Conservation (phyloP, 768 basidiomycete species). For the Serpula lacrymans region DNA sequence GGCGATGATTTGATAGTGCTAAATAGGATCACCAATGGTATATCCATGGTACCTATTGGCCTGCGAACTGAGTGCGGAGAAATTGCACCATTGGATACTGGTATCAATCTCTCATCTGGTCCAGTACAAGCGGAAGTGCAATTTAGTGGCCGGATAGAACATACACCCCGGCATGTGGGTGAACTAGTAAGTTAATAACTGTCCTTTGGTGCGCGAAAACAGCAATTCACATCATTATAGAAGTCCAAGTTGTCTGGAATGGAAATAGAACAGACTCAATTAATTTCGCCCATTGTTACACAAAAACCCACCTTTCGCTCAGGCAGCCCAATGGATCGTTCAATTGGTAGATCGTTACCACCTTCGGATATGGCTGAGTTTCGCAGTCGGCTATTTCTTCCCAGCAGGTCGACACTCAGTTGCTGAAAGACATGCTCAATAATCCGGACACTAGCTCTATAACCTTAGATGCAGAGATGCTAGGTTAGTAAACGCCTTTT, state of each 20-base stretch:
- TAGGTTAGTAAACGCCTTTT: conserved; percentile 31
- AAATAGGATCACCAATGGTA: conserved; percentile 13
- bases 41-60: conserved; percentile 45
- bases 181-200: conserved; percentile 45
- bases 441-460: conserved; percentile 6
- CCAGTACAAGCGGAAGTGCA: conserved; percentile 38
- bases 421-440: conserved; percentile 30
- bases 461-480: conserved; percentile 42
- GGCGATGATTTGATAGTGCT: conserved; percentile 25
- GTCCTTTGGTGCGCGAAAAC: not conserved
- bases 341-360: conserved; percentile 21
- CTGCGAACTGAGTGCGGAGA: conserved; percentile 52
- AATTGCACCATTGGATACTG: conserved; percentile 42
- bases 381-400: conserved; percentile 17
- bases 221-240: not conserved
- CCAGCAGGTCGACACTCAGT: conserved; percentile 37
- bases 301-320: conserved; percentile 17
- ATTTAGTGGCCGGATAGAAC: conserved; percentile 50
- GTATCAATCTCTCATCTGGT: conserved; percentile 9
- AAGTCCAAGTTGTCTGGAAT: conserved; percentile 16
- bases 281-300: conserved; percentile 29
- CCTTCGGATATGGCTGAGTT: conserved; percentile 22
- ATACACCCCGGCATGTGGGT: conserved; percentile 50
- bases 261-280: conserved; percentile 51
- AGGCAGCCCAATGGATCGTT: too few species aligned